Base-by-base conservation (phyloP, 2,329 filamentous ascomycete genomes). In the Clathrospora elynae region DNA sequence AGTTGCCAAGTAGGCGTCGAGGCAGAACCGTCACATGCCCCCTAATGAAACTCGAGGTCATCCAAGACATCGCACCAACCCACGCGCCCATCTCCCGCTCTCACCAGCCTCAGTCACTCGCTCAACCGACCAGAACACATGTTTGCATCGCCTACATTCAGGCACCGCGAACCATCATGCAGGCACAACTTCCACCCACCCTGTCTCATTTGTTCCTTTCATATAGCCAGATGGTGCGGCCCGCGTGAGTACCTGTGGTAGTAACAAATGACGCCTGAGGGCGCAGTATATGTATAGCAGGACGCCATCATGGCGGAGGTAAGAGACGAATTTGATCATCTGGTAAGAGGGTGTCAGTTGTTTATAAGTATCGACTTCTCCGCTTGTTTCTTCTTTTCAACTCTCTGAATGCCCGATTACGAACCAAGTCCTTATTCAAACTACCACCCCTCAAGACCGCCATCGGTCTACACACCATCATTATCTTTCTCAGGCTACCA, bases 41-140 rank as follows among this genome's bases (percentile, higher is more conserved):
- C 11, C 35, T 22, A 18, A 41, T 49, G 52, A 51, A 38, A 46
- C 49, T 50, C 35, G 36, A 50, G 54, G 61, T 66, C 62, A 64
- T 61, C 51, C 53, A 64, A 64, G 61, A 66, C 62, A 64, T 44
- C 17, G 32, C 47, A 49, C 46, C 51, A 51, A 49, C 41, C 56
- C 62, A 66, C 59, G 62, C 60, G 62, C 57, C 24, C 54, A 49
- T 34, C 42, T 34, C 29, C 44, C 34, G 45, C 50, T 48, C 55
- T 55, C 61, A 62, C 49, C 55, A 57, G 51, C 51, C 46, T 49
- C 53, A 51, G 53, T 64, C 62, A 66, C 48, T 53, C 48, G 58
- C 46, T 45, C 51, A 44, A 35, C 30, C 35, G 39, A 51, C 35
- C 41, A 42, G 43, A 61, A 62, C 61, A 60, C 46, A 53, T 59